These are phyloP conservation scores for Davidsoniella eucalypti DNA, from an alignment of 2,329 filamentous ascomycete species.

Conservation along the genomic window DNA sequence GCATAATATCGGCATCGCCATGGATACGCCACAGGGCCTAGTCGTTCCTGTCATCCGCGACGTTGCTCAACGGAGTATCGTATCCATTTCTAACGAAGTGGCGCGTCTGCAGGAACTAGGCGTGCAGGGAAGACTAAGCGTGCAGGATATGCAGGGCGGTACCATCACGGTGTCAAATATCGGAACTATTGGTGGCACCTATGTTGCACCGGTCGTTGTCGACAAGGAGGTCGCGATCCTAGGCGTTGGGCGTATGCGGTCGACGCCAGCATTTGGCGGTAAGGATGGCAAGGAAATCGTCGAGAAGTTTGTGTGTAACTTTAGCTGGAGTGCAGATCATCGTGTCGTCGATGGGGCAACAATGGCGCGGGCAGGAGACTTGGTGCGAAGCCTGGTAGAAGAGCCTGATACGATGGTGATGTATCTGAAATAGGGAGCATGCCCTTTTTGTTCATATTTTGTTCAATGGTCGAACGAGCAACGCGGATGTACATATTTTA, in stretches of 20 bases:
- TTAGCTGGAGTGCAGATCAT: constrained; percentile 96
- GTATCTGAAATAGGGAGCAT: constrained; percentile 44
- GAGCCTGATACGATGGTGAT: constrained; percentile 77
- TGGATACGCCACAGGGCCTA: constrained; percentile 80
- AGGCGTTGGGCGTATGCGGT: constrained; percentile 66
- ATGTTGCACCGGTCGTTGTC: constrained; percentile 80
- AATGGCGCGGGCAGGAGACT: constrained; percentile 76
- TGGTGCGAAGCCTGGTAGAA: constrained; percentile 63
- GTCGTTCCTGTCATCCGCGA: constrained; percentile 84
- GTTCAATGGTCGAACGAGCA: too few relatives aligned
- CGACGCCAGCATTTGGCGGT: constrained; percentile 56
- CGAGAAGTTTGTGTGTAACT: constrained; percentile 65
- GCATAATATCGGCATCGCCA: constrained; percentile 91
- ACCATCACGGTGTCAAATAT: constrained; percentile 97
- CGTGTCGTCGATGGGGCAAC: constrained; percentile 88
- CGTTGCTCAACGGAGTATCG: constrained; percentile 59
- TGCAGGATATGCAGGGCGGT: constrained; percentile 62
- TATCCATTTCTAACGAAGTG: constrained; percentile 64
- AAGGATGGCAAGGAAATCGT: constrained; percentile 42
- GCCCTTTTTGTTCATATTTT: too few relatives aligned
- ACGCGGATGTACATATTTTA: too few relatives aligned
- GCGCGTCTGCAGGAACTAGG: constrained; percentile 57
- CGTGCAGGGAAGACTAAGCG: constrained; percentile 54
- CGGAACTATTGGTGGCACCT: constrained; percentile 83
- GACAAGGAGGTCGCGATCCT: constrained; percentile 83